Percentiles rank a stretch among this genome's conserved stretches.
These are phyloP conservation scores for Saraca asoca DNA, from an alignment of 331 rosid species.

Conservation along the genomic window DNA sequence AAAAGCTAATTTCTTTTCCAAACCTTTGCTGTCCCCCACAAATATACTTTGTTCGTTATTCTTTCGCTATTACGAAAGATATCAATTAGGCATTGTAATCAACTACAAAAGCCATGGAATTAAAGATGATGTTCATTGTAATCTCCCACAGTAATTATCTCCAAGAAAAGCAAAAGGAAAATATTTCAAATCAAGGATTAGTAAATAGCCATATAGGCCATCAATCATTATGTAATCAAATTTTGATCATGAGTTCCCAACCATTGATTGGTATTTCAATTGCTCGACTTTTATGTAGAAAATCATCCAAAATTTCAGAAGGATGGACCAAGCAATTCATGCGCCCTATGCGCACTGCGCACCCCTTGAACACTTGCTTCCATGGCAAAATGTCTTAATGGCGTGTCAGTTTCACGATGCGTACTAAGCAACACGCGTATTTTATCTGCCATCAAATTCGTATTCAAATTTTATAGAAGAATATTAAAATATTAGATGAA, in stretches of 20 bases:
- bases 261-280: constrained; percentile 44
- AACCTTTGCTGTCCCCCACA: too few species aligned
- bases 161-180: background rate
- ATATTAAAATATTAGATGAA: background rate
- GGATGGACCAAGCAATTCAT: background rate
- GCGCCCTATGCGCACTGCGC: constrained; percentile 35
- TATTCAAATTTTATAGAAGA: constrained; percentile 33
- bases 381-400: too few species aligned
- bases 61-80: too few species aligned
- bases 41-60: too few species aligned
- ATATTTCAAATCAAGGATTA: background rate
- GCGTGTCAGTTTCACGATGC: constrained; percentile 37
- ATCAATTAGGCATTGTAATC: too few species aligned
- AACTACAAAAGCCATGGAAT: too few species aligned
- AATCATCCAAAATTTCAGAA: background rate
- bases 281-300: constrained; percentile 28
- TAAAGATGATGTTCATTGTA: constrained; percentile 1
- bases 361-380: background rate
- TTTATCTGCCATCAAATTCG: background rate
- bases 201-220: background rate
- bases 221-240: constrained; percentile 15
- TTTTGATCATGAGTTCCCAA: constrained; percentile 33
- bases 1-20: too few species aligned
- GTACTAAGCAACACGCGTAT: constrained; percentile 49
- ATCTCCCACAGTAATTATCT: background rate